Conservation (phyloP, 306 rosid species). For the Psophocarpus tetragonolobus region DNA sequence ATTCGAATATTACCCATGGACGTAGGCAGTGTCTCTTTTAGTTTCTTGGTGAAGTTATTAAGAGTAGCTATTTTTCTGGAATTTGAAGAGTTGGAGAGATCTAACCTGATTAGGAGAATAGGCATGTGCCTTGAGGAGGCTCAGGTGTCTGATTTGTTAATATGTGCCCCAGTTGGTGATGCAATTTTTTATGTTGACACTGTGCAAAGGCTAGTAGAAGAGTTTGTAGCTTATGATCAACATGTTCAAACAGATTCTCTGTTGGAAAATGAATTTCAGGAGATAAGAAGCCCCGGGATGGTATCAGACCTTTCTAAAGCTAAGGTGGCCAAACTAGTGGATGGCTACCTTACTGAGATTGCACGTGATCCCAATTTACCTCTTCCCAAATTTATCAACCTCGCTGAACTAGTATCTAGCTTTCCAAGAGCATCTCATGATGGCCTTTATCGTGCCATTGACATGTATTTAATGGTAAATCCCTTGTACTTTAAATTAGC, state of each 20-base stretch:
- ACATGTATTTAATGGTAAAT: constrained; percentile 82
- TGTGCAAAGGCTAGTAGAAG: constrained; percentile 74
- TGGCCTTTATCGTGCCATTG: constrained; percentile 86
- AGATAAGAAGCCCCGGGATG: constrained; percentile 60
- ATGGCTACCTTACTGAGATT: constrained; percentile 79
- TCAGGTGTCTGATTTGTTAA: constrained; percentile 65
- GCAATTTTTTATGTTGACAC: constrained; percentile 56
- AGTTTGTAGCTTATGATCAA: constrained; percentile 52
- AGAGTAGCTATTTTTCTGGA: constrained; percentile 57
- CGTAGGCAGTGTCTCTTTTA: constrained; percentile 54
- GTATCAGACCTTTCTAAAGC: constrained; percentile 58
- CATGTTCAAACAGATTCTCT: constrained; percentile 46
- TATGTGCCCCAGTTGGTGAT: constrained; percentile 55
- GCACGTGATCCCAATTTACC: constrained; percentile 73
- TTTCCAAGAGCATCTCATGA: constrained; percentile 79
- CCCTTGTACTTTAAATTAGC: not conserved
- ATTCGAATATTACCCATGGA: constrained; percentile 60
- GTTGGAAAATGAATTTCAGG: constrained; percentile 64
- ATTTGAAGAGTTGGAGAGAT: constrained; percentile 57
- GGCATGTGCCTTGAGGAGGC: constrained; percentile 81
- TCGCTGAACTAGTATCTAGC: constrained; percentile 72
- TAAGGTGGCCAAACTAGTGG: constrained; percentile 79
- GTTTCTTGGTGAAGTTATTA: constrained; percentile 70
- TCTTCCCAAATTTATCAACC: constrained; percentile 50
- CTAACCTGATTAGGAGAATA: constrained; percentile 61